Percentiles rank a stretch among this genome's conserved stretches.
phyloP scores from a whole-genome alignment of 2,329 filamentous ascomycete genomes.

The Triangularia setosa region DNA sequence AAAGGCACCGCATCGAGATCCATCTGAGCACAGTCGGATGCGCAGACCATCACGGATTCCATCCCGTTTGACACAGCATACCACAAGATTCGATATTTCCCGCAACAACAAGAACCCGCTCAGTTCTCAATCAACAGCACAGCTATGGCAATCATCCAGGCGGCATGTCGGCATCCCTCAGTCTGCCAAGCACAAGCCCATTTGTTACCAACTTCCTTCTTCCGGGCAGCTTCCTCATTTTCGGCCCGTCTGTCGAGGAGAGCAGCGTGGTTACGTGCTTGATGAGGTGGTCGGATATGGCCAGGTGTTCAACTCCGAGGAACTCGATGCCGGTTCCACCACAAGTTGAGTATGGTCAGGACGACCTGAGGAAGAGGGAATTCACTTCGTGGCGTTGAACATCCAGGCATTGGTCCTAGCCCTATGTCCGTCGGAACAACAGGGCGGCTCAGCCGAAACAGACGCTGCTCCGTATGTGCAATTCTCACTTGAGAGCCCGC shows the following conservation, averaged over 20 bases:
- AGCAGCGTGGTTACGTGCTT: not conserved
- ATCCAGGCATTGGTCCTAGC: not conserved
- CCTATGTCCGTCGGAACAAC: slow-evolving; percentile 1
- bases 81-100: not conserved
- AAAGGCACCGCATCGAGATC: not conserved
- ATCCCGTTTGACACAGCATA: not conserved
- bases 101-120: not conserved
- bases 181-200: not conserved
- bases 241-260: not conserved
- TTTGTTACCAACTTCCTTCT: not conserved
- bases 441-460: slow-evolving; percentile 6
- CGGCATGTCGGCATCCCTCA: not conserved
- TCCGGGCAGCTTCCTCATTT: not conserved
- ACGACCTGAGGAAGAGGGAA: not conserved
- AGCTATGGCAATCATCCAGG: not conserved
- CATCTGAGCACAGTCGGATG: not conserved
- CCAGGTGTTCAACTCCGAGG: not conserved
- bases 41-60: too few species aligned
- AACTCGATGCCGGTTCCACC: not conserved
- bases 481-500: not conserved
- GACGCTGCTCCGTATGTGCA: slow-evolving; percentile 20
- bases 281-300: not conserved
- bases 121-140: not conserved
- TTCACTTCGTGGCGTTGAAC: not conserved
- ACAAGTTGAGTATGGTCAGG: not conserved